phyloP scores from a whole-genome alignment of 306 rosid genomes.

The Macrotyloma uniflorum region DNA sequence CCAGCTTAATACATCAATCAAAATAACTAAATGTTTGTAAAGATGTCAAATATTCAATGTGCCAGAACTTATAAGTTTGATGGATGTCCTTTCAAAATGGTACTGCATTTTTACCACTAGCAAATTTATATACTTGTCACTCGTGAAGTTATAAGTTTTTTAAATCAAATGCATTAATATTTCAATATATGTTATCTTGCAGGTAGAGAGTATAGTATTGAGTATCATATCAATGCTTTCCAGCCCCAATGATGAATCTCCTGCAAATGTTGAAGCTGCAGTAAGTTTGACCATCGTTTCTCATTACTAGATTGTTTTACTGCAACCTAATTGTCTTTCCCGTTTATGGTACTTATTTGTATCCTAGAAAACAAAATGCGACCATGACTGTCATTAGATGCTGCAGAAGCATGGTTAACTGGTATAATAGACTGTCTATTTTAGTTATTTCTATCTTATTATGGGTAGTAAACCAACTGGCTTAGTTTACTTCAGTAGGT shows the following conservation, averaged over 20 bases:
- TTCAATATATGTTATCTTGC: slow-evolving; percentile 38
- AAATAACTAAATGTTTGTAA: slow-evolving; percentile 22
- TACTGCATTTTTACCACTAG: background rate
- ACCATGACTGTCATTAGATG: background rate
- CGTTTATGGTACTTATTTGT: slow-evolving; percentile 10
- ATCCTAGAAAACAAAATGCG: slow-evolving; percentile 22
- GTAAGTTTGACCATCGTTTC: slow-evolving; percentile 58
- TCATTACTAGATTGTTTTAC: slow-evolving; percentile 11
- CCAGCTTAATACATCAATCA: background rate
- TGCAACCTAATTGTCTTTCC: background rate
- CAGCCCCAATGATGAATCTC: slow-evolving; percentile 95
- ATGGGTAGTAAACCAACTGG: background rate
- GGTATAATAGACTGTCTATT: background rate
- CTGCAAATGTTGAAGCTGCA: slow-evolving; percentile 99
- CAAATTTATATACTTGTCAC: slow-evolving; percentile 9
- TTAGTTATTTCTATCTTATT: slow-evolving; percentile 3
- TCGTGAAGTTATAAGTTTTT: slow-evolving; percentile 16
- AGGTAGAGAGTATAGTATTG: slow-evolving; percentile 99
- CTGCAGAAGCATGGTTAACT: background rate
- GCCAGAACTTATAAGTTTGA: slow-evolving; percentile 28
- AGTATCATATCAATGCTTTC: slow-evolving; percentile 99
- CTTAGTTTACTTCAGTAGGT: slow-evolving; percentile 8
- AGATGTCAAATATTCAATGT: background rate
- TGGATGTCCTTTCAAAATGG: slow-evolving; percentile 31
- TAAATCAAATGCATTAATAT: background rate